Percentiles rank a stretch among this genome's conserved stretches.
Conservation (phyloP, 495 filamentous ascomycete genomes). For the Cenococcum geophilum region DNA sequence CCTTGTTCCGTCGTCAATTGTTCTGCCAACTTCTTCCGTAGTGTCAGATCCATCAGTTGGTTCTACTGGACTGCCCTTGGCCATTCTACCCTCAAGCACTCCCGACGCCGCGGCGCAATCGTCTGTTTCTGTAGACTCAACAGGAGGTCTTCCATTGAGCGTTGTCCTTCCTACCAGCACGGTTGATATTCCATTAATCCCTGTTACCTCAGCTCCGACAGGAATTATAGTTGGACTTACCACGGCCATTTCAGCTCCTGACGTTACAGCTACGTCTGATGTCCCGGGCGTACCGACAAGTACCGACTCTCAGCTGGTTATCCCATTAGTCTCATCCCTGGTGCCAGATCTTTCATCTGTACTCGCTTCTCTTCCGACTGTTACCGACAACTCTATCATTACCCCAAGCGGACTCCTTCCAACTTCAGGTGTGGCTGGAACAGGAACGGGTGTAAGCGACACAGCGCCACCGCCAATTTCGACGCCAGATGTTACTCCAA, state of each 20-base stretch:
- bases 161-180: conserved; percentile 2
- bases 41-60: background rate
- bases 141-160: background rate
- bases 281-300: conserved; percentile 14
- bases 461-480: background rate
- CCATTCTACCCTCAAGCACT: conserved; percentile 7
- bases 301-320: background rate
- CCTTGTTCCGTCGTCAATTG: conserved; percentile 7
- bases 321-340: background rate
- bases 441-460: background rate
- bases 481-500: conserved; percentile 4
- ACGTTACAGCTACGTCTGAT: background rate
- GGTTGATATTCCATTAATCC: background rate
- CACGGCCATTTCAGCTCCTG: conserved; percentile 14
- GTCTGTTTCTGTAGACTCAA: background rate
- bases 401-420: background rate
- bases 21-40: background rate
- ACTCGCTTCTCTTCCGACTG: background rate
- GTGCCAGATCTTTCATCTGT: background rate
- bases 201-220: conserved; percentile 7
- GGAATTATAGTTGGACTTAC: conserved; percentile 30
- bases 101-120: background rate
- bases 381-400: background rate
- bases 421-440: conserved; percentile 2
- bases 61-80: conserved; percentile 10